These are phyloP conservation scores for Cairneyella variabilis DNA, from an alignment of 495 filamentous ascomycete genomes.

Conservation along the genomic window DNA sequence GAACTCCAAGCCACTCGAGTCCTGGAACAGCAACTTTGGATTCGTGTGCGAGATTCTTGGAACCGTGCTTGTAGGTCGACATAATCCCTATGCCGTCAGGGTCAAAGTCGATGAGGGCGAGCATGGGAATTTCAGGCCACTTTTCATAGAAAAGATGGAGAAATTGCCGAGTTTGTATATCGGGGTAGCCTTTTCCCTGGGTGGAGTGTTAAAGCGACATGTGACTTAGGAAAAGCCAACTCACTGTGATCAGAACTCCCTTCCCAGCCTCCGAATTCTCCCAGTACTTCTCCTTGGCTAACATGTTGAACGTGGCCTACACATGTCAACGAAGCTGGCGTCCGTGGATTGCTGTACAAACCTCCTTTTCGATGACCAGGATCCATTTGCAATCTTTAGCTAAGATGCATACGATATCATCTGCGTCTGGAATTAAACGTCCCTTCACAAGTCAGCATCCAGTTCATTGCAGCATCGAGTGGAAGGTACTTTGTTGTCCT, in stretches of 20 bases:
- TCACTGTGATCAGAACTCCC: constrained; percentile 68
- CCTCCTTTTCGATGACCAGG: constrained; percentile 91
- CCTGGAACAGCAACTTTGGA: constrained; percentile 52
- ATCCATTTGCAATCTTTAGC: constrained; percentile 62
- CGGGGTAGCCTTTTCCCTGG: constrained; percentile 90
- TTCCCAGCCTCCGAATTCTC: constrained; percentile 41
- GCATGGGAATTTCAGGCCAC: constrained; percentile 45
- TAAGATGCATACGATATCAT: constrained; percentile 49
- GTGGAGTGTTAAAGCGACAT: constrained; percentile 16
- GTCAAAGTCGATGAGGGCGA: constrained; percentile 77
- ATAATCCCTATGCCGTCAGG: constrained; percentile 84
- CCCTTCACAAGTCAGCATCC: no score
- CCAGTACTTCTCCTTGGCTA: constrained; percentile 54
- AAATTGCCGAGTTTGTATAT: constrained; percentile 75
- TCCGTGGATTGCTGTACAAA: constrained; percentile 25
- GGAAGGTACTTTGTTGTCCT: no score
- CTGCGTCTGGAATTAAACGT: constrained; percentile 58
- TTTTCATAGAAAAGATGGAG: constrained; percentile 41
- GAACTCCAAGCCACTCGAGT: constrained; percentile 74
- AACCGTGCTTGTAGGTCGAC: constrained; percentile 85
- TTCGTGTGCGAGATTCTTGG: constrained; percentile 67
- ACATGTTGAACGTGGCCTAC: constrained; percentile 78
- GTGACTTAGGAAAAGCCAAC: constrained; percentile 23
- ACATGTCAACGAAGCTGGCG: neutral
- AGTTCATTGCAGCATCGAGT: no score